Evolutionary conservation across 129 eudicot genomes (phyloP).

Genomic region (Arctium lappa): DNA sequence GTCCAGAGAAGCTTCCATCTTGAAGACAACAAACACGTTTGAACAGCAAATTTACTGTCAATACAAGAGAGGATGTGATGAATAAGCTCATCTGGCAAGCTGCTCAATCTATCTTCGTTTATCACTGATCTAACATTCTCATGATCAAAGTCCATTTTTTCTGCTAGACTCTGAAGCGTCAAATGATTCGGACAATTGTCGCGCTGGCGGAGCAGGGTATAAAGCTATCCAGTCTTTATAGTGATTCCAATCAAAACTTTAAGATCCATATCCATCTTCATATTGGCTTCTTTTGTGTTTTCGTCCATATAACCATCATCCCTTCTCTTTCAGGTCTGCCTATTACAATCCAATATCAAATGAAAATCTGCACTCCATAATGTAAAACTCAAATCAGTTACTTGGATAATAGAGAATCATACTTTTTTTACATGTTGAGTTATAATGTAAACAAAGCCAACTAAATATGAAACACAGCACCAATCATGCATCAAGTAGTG

Average conservation of each 20-base stretch:
- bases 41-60: no score
- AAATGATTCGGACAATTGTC: no score
- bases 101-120: background rate
- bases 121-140: background rate
- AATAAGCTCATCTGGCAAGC: no score
- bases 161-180: background rate
- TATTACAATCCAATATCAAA: background rate
- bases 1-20: no score
- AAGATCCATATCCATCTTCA: background rate
- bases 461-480: background rate
- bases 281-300: background rate
- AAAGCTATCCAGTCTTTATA: background rate
- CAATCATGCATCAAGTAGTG: background rate
- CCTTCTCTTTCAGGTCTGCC: background rate
- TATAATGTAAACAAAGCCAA: no score
- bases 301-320: background rate
- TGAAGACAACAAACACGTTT: no score
- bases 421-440: background rate
- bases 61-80: no score
- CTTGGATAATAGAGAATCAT: background rate
- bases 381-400: background rate
- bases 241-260: background rate
- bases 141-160: background rate
- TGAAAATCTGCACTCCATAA: background rate
- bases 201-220: no score